Percentiles rank a stretch among this genome's conserved stretches.
Evolutionary conservation across 306 rosid genomes (phyloP).

Genomic region (Begonia loranthoides): DNA sequence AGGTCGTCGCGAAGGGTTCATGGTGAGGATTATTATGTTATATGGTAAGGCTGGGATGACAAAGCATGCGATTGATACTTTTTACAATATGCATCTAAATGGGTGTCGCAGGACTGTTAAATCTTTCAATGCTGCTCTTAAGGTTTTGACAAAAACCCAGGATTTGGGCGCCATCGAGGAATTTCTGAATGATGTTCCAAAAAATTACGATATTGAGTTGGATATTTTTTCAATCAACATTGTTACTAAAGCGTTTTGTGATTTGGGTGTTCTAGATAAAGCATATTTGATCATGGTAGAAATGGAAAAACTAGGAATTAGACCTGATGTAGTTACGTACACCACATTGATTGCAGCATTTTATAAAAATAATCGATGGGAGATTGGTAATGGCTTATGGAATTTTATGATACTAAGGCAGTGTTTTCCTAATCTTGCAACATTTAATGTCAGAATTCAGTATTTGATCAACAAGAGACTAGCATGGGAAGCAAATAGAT

Average conservation of each 20-base stretch:
- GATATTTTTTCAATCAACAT: constrained; percentile 47
- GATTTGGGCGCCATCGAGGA: constrained; percentile 19
- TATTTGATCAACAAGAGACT: constrained; percentile 33
- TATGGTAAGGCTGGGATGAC: constrained; percentile 72
- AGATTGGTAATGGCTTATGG: constrained; percentile 69
- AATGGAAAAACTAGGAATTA: constrained; percentile 35
- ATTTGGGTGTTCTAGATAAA: constrained; percentile 22
- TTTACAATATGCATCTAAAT: constrained; percentile 40
- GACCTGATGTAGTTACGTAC: constrained; percentile 53
- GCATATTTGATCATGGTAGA: constrained; percentile 45
- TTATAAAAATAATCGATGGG: constrained; percentile 31
- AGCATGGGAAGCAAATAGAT: constrained; percentile 54
- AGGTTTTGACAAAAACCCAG: constrained; percentile 33
- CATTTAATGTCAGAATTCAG: constrained; percentile 66
- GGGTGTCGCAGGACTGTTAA: constrained; percentile 49
- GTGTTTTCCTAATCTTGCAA: constrained; percentile 44
- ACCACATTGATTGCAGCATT: constrained; percentile 57
- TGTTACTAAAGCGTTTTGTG: constrained; percentile 44
- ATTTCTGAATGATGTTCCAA: constrained; percentile 17
- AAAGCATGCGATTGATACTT: constrained; percentile 43
- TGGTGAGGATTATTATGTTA: constrained; percentile 46
- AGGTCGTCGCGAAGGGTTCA: constrained; percentile 62
- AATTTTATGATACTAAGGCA: constrained; percentile 60
- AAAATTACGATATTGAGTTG: constrained; percentile 23
- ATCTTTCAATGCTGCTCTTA: constrained; percentile 56